Evolutionary conservation across 1,139 yeast species (phyloP).

Genomic region (Magnusiomyces paraingens): DNA sequence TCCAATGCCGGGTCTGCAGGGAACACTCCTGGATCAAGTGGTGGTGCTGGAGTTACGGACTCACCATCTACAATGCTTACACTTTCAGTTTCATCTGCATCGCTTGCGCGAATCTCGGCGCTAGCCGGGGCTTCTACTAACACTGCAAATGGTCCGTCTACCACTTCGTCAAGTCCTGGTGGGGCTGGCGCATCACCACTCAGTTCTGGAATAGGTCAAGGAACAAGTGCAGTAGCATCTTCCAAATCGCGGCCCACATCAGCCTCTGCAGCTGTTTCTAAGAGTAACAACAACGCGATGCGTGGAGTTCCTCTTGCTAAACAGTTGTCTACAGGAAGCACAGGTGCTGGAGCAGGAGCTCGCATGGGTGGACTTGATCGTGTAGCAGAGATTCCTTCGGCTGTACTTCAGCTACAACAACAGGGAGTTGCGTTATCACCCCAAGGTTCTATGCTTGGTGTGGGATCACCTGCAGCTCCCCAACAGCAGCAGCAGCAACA

Average conservation of each 20-base stretch:
- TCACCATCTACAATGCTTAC: too few species aligned
- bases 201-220: conserved; percentile 5
- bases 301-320: neutral
- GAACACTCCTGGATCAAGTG: too few species aligned
- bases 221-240: conserved; percentile 5
- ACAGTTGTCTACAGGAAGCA: conserved; percentile 4
- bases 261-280: neutral
- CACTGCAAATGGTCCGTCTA: too few species aligned
- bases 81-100: too few species aligned
- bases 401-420: too few species aligned
- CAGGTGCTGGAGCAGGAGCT: neutral
- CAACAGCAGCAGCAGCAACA: conserved; percentile 11
- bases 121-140: too few species aligned
- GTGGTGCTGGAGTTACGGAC: too few species aligned
- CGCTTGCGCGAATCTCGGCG: too few species aligned
- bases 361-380: conserved; percentile 8
- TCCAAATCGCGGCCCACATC: neutral
- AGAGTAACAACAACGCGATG: neutral
- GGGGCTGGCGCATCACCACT: conserved; percentile 9
- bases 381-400: too few species aligned
- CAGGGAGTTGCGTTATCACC: too few species aligned
- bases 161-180: conserved; percentile 8
- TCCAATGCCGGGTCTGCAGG: too few species aligned
- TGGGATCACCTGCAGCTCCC: conserved; percentile 6
- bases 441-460: too few species aligned